Percentiles rank a stretch among this genome's conserved stretches.
Conservation (phyloP, 352 stramenopile genomes). For the Hyphochytrium catenoides region DNA sequence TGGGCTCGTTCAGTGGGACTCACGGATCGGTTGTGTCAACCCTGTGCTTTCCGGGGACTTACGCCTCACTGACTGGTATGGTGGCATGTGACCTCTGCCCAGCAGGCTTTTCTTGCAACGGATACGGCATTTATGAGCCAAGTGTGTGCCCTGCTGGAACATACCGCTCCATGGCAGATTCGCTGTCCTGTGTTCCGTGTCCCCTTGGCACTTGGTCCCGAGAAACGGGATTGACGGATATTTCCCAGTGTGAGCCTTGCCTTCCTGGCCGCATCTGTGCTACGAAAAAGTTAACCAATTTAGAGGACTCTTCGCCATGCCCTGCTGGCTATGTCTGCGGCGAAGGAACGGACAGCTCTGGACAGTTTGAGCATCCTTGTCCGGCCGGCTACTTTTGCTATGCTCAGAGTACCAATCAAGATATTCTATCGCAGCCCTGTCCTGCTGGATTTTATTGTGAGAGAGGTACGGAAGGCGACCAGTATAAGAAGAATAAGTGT, state of each 20-base stretch:
- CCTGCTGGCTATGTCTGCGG: slow-evolving; percentile 79
- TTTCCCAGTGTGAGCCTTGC: slow-evolving; percentile 85
- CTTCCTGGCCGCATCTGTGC: slow-evolving; percentile 76
- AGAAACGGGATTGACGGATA: slow-evolving; percentile 69
- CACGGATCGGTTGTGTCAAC: slow-evolving; percentile 70
- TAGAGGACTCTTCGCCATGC: slow-evolving; percentile 20
- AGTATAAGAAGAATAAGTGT: slow-evolving; percentile 74
- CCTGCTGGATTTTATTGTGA: no score
- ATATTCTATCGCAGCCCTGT: slow-evolving; percentile 72
- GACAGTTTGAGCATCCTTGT: slow-evolving; percentile 75
- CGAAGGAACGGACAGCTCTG: slow-evolving; percentile 60
- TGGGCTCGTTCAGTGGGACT: slow-evolving; percentile 67
- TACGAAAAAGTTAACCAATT: slow-evolving; percentile 16
- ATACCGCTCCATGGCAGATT: slow-evolving; percentile 83
- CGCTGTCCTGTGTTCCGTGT: slow-evolving; percentile 78
- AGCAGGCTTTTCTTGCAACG: slow-evolving; percentile 70
- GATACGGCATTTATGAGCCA: slow-evolving; percentile 87
- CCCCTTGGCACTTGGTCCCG: slow-evolving; percentile 80
- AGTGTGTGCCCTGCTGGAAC: slow-evolving; percentile 73
- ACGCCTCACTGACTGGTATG: slow-evolving; percentile 67
- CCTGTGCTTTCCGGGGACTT: slow-evolving; percentile 89
- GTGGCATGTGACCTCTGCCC: slow-evolving; percentile 72
- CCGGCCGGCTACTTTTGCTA: slow-evolving; percentile 71
- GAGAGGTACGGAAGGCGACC: slow-evolving; percentile 57
- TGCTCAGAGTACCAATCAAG: slow-evolving; percentile 51